Percentiles rank a stretch among this genome's conserved stretches.
Conservation (phyloP, 202 grass and related monocot species). For the Hordeum pubiflorum region DNA sequence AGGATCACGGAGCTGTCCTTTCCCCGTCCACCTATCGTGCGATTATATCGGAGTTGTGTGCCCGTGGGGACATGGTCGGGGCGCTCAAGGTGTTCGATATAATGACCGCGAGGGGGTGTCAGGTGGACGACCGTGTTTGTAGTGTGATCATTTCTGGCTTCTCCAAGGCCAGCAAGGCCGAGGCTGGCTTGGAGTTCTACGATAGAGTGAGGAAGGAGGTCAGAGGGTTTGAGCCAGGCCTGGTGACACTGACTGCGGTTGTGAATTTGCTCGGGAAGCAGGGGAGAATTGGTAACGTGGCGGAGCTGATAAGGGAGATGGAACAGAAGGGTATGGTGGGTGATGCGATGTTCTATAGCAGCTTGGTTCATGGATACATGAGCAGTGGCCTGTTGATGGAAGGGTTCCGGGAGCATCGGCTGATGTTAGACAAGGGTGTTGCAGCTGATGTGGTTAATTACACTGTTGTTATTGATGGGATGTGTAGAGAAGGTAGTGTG, state of each 20-base stretch:
- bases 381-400: constrained; percentile 52
- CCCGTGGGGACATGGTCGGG: constrained; percentile 35
- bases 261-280: constrained; percentile 41
- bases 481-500: constrained; percentile 67
- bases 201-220: constrained; percentile 27
- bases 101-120: constrained; percentile 32
- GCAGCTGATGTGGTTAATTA: constrained; percentile 51
- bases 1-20: constrained; percentile 21
- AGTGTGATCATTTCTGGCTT: constrained; percentile 62
- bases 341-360: constrained; percentile 48
- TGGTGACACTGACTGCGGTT: constrained; percentile 48
- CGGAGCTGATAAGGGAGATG: constrained; percentile 42
- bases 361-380: constrained; percentile 52
- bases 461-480: constrained; percentile 59
- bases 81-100: constrained; percentile 59
- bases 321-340: constrained; percentile 30
- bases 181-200: constrained; percentile 48
- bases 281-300: constrained; percentile 37
- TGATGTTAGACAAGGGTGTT: constrained; percentile 58
- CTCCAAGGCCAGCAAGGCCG: constrained; percentile 30
- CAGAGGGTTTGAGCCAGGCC: constrained; percentile 38
- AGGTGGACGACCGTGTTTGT: constrained; percentile 50
- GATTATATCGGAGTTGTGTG: constrained; percentile 30
- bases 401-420: constrained; percentile 39
- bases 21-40: constrained; percentile 23